phyloP scores from a whole-genome alignment of 495 filamentous ascomycete species.

The Thermothielavioides terrestris region DNA sequence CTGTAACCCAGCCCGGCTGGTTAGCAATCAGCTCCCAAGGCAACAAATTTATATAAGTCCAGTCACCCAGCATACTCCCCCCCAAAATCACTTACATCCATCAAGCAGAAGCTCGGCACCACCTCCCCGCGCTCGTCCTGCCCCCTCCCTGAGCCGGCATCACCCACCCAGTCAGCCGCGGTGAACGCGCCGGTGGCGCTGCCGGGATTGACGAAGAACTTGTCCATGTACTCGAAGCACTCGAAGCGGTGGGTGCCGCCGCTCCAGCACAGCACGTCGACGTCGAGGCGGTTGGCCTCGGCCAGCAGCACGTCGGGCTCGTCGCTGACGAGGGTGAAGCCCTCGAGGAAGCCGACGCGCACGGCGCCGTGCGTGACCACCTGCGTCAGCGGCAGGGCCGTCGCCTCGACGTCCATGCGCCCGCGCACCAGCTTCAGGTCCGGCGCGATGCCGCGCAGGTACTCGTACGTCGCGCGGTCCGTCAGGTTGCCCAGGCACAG shows the following conservation, averaged over 20 bases:
- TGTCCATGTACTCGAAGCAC: conserved; percentile 96
- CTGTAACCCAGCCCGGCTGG: conserved; percentile 38
- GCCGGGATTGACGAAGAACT: conserved; percentile 98
- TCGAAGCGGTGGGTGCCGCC: conserved; percentile 97
- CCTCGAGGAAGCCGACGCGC: conserved; percentile 93
- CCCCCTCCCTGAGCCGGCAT: not conserved
- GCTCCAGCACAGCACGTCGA: conserved; percentile 85
- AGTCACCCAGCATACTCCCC: no score
- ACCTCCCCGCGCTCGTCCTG: conserved; percentile 59
- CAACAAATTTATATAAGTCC: no score
- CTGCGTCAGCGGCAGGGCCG: conserved; percentile 82
- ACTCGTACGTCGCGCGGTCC: conserved; percentile 87
- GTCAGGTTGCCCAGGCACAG: conserved; percentile 96
- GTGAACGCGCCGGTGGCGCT: conserved; percentile 81
- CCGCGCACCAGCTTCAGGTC: conserved; percentile 95
- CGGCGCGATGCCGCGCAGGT: conserved; percentile 81
- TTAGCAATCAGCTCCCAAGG: conserved; percentile 4
- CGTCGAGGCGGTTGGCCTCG: conserved; percentile 89
- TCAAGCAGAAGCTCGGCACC: conserved; percentile 92
- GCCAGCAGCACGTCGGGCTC: conserved; percentile 89
- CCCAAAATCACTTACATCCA: conserved; percentile 70
- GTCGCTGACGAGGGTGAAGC: conserved; percentile 87
- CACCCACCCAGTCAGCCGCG: conserved; percentile 51
- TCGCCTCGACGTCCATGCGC: conserved; percentile 86
- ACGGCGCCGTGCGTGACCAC: conserved; percentile 90